A percentile compares a stretch with the other conserved stretches of the same genome.
These are phyloP conservation scores for Hydnum rufescens DNA, from an alignment of 768 basidiomycete species.

Conservation along the genomic window DNA sequence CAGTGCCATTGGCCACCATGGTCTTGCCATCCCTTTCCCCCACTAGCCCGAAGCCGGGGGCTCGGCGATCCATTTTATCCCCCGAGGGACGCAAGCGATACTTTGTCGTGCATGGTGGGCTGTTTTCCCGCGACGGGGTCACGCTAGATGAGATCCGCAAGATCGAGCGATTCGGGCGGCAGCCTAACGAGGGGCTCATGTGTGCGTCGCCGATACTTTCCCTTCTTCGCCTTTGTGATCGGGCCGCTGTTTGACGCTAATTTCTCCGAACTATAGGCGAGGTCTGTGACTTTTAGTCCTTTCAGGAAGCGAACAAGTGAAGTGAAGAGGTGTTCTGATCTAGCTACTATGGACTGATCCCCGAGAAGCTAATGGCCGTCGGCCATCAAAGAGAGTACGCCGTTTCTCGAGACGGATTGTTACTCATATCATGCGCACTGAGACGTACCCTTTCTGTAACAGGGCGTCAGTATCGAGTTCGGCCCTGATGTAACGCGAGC, in stretches of 20 bases:
- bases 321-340: slow-evolving; percentile 10
- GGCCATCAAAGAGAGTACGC: slow-evolving; percentile 87
- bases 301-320: neutral
- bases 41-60: slow-evolving; percentile 20
- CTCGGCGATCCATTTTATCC: slow-evolving; percentile 45
- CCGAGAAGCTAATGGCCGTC: slow-evolving; percentile 69
- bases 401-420: slow-evolving; percentile 4
- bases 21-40: slow-evolving; percentile 50
- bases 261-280: slow-evolving; percentile 29
- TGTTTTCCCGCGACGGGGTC: slow-evolving; percentile 91
- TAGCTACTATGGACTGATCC: slow-evolving; percentile 95
- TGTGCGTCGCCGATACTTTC: slow-evolving; percentile 31
- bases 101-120: slow-evolving; percentile 89
- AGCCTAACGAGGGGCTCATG: slow-evolving; percentile 92
- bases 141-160: slow-evolving; percentile 83
- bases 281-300: slow-evolving; percentile 22
- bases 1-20: slow-evolving; percentile 82
- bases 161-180: slow-evolving; percentile 67
- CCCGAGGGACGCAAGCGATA: slow-evolving; percentile 69
- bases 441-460: slow-evolving; percentile 8
- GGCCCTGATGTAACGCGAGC: slow-evolving; percentile 82
- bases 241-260: neutral
- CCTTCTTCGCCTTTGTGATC: neutral
- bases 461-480: slow-evolving; percentile 93
- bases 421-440: slow-evolving; percentile 10